A percentile compares a stretch with the other conserved stretches of the same genome.
Conservation (phyloP, 1,139 yeast species). For the Yamadazyma diddensiae region DNA sequence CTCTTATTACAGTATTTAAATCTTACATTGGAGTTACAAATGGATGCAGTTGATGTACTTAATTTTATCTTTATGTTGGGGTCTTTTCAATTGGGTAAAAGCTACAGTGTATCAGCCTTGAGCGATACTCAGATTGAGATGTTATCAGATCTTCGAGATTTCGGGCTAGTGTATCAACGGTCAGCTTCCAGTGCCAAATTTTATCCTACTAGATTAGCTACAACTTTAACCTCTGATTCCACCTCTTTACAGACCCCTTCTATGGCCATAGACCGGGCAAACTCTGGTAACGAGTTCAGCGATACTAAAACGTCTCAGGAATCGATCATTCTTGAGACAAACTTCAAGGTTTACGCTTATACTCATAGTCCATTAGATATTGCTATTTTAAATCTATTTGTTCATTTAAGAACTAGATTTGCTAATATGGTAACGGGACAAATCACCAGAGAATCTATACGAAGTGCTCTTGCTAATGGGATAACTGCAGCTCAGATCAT, state of each 20-base stretch:
- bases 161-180: conserved; percentile 85
- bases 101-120: conserved; percentile 68
- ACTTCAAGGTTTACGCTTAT: conserved; percentile 89
- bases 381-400: conserved; percentile 85
- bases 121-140: conserved; percentile 81
- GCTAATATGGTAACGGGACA: conserved; percentile 93
- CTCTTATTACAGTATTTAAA: conserved; percentile 80
- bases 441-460: conserved; percentile 85
- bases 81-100: conserved; percentile 84
- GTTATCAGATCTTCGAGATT: conserved; percentile 87
- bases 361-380: conserved; percentile 94
- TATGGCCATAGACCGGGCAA: conserved; percentile 42
- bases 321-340: conserved; percentile 85
- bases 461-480: conserved; percentile 82
- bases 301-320: conserved; percentile 41
- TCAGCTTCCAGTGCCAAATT: conserved; percentile 60
- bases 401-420: conserved; percentile 78
- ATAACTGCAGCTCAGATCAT: conserved; percentile 95
- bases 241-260: conserved; percentile 68
- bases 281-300: conserved; percentile 16
- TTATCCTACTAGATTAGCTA: conserved; percentile 89
- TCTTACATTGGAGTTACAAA: conserved; percentile 76
- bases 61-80: conserved; percentile 93
- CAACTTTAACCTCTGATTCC: conserved; percentile 85
- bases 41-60: conserved; percentile 96